Conservation (phyloP, 805 yeast genomes). For the Cyberlindnera saturnus region DNA sequence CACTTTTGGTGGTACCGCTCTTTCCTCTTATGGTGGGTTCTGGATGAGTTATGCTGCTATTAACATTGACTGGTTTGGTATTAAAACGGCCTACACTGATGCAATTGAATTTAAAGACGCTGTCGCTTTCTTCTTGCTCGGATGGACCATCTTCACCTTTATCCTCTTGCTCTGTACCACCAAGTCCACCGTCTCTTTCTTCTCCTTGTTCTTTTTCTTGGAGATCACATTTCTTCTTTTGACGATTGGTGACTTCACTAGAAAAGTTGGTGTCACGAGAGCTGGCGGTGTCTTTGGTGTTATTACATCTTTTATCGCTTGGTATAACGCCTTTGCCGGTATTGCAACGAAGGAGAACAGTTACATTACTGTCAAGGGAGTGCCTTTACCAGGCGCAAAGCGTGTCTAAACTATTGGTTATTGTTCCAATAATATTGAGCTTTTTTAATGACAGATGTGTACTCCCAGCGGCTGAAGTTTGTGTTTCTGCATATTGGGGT, state of each 20-base stretch:
- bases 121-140: slow-evolving; percentile 52
- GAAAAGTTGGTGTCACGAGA: slow-evolving; percentile 32
- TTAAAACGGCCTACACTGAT: slow-evolving; percentile 44
- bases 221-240: slow-evolving; percentile 50
- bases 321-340: slow-evolving; percentile 61
- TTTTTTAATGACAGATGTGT: too few relatives aligned
- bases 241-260: slow-evolving; percentile 44
- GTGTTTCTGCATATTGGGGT: too few relatives aligned
- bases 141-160: slow-evolving; percentile 60
- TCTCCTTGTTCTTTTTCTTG: slow-evolving; percentile 47
- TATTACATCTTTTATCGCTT: slow-evolving; percentile 46
- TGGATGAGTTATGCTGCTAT: slow-evolving; percentile 65
- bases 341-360: slow-evolving; percentile 53
- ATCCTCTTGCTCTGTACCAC: slow-evolving; percentile 48
- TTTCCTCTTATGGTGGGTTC: slow-evolving; percentile 61
- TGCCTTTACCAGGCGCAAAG: slow-evolving; percentile 28
- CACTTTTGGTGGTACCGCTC: slow-evolving; percentile 63
- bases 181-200: slow-evolving; percentile 62
- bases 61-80: slow-evolving; percentile 53
- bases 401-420: background rate
- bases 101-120: slow-evolving; percentile 38
- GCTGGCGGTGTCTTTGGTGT: slow-evolving; percentile 57
- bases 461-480: too few relatives aligned
- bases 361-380: slow-evolving; percentile 26
- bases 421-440: too few relatives aligned